Conservation (phyloP, 2,329 filamentous ascomycete genomes). For the Graphiopsis chlorocephala region DNA sequence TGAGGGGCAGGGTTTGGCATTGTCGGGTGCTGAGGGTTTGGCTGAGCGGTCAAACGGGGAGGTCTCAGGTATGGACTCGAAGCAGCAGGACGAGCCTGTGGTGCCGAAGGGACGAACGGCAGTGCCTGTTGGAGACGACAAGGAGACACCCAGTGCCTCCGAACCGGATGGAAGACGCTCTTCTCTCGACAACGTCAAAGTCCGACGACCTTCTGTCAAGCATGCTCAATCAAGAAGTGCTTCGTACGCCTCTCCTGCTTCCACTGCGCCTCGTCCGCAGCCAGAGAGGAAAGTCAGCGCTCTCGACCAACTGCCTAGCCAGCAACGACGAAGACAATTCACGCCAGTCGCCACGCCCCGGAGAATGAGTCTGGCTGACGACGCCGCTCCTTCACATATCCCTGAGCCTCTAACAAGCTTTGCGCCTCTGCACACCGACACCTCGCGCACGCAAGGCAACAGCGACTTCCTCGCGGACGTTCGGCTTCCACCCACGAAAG, state of each 20-base stretch:
- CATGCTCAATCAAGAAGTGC: neutral
- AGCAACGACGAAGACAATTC: constrained; percentile 18
- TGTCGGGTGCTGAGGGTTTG: no score
- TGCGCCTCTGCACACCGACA: neutral
- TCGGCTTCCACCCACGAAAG: neutral
- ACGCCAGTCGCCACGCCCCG: neutral
- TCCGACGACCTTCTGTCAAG: neutral
- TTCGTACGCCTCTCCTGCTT: neutral
- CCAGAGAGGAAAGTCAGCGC: constrained; percentile 27
- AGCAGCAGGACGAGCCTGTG: neutral
- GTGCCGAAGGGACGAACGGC: neutral
- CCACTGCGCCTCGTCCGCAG: constrained; percentile 14
- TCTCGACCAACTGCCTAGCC: constrained; percentile 26
- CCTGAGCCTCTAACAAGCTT: neutral
- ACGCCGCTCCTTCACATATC: neutral
- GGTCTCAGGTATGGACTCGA: neutral
- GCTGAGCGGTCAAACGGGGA: no score
- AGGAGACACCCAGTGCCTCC: no score
- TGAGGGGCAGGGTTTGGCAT: no score
- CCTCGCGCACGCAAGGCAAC: neutral
- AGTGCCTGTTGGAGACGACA: neutral
- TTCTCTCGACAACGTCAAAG: neutral
- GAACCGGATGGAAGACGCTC: neutral
- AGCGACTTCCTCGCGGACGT: neutral
- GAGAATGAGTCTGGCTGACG: constrained; percentile 1